These are phyloP conservation scores for Dictyostelium capitatum DNA, from an alignment of 78 protist species.

Conservation along the genomic window DNA sequence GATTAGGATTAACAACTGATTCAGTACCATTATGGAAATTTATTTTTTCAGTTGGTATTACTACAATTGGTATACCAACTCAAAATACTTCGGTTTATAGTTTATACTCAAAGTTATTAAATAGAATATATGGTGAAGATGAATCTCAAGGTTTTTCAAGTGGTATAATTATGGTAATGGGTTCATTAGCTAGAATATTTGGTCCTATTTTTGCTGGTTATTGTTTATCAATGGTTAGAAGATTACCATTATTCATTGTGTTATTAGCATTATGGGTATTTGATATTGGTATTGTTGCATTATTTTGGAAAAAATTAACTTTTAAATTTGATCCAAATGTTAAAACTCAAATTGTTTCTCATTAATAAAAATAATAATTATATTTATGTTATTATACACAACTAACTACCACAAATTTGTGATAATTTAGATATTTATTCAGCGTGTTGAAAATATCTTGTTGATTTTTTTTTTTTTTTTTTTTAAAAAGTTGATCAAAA, in stretches of 20 bases:
- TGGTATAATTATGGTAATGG: slow-evolving; percentile 72
- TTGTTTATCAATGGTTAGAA: slow-evolving; percentile 28
- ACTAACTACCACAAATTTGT: too few species aligned
- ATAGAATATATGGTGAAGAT: slow-evolving; percentile 65
- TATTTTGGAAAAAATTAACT: slow-evolving; percentile 53
- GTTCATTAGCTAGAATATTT: slow-evolving; percentile 48
- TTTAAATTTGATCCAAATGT: slow-evolving; percentile 38
- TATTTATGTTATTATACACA: too few species aligned
- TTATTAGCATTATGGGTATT: slow-evolving; percentile 43
- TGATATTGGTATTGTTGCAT: slow-evolving; percentile 47
- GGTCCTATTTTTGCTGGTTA: slow-evolving; percentile 65
- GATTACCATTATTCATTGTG: slow-evolving; percentile 57
- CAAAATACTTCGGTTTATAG: slow-evolving; percentile 61
- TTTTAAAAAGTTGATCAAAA: too few species aligned
- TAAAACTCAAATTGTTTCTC: background rate
- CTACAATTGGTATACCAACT: slow-evolving; percentile 75
- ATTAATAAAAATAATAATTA: slow-evolving; percentile 2
- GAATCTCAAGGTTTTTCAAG: slow-evolving; percentile 62
- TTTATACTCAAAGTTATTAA: slow-evolving; percentile 56
- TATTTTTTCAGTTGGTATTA: slow-evolving; percentile 40
- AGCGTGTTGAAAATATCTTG: too few species aligned
- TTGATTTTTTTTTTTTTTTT: too few species aligned
- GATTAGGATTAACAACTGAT: slow-evolving; percentile 22
- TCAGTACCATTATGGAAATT: slow-evolving; percentile 55
- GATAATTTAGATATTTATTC: too few species aligned